Conservation (phyloP, 2,329 filamentous ascomycete species). For the Rugonectria rugulosa region DNA sequence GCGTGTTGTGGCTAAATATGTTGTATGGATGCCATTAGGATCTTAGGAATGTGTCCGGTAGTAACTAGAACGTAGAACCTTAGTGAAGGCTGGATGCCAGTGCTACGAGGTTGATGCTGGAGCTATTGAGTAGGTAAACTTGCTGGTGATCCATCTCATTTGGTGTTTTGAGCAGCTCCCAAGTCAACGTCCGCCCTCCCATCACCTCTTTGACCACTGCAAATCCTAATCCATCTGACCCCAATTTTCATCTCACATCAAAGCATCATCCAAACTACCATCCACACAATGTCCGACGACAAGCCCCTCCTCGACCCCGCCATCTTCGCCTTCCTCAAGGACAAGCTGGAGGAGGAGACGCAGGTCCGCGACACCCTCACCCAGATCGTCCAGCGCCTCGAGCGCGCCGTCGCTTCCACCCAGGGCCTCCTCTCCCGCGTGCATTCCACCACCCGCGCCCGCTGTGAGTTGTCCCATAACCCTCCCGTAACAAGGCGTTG, state of each 20-base stretch:
- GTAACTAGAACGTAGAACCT: no score
- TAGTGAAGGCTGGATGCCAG: no score
- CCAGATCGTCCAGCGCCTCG: slow-evolving; percentile 81
- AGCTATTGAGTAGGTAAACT: no score
- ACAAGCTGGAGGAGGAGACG: slow-evolving; percentile 88
- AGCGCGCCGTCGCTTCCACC: slow-evolving; percentile 81
- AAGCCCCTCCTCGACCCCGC: slow-evolving; percentile 69
- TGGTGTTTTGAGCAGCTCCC: no score
- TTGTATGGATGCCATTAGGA: neutral
- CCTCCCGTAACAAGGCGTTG: neutral
- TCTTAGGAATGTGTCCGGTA: no score
- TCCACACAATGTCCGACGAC: slow-evolving; percentile 41
- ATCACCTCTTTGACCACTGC: neutral
- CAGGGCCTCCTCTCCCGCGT: slow-evolving; percentile 87
- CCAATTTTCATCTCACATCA: slow-evolving; percentile 19
- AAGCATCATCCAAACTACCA: slow-evolving; percentile 14
- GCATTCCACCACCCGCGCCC: slow-evolving; percentile 79
- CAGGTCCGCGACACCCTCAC: slow-evolving; percentile 83
- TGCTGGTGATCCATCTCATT: neutral
- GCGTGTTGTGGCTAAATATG: neutral
- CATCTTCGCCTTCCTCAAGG: slow-evolving; percentile 88
- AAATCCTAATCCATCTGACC: neutral
- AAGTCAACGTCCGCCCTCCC: no score
- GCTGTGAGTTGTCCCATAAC: slow-evolving; percentile 50
- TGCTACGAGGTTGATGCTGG: no score